phyloP scores from a whole-genome alignment of 2,329 filamentous ascomycete genomes.

The Exophiala dermatitidis region DNA sequence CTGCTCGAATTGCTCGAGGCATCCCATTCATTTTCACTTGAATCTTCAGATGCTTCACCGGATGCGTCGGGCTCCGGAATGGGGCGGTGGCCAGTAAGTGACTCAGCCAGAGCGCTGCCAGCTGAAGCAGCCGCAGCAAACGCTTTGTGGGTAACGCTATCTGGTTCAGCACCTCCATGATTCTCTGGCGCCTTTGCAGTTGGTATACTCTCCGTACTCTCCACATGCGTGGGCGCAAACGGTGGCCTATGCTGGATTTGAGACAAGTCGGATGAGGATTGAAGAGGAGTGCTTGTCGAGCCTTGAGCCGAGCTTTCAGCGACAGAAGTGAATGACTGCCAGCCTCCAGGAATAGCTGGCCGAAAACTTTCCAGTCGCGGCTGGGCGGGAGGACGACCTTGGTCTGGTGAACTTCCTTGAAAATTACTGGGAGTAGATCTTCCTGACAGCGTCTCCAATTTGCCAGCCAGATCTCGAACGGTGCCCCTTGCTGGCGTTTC shows the following conservation, averaged over 20 bases:
- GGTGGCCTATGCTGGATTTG: not conserved
- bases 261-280: not conserved
- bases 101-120: constrained; percentile 43
- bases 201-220: constrained; percentile 24
- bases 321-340: constrained; percentile 43
- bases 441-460: constrained; percentile 37
- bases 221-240: constrained; percentile 3
- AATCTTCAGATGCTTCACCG: constrained; percentile 15
- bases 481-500: constrained; percentile 45
- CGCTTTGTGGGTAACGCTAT: constrained; percentile 23
- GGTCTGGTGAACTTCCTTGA: constrained; percentile 1
- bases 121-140: constrained; percentile 41
- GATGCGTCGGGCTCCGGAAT: constrained; percentile 28
- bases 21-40: constrained; percentile 31
- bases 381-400: constrained; percentile 15
- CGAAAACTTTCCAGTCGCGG: constrained; percentile 40
- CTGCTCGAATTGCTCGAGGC: constrained; percentile 34
- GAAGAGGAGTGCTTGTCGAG: constrained; percentile 1
- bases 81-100: constrained; percentile 34
- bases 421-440: constrained; percentile 21
- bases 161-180: not conserved
- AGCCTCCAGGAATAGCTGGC: constrained; percentile 47
- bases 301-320: constrained; percentile 8
- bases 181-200: constrained; percentile 19
- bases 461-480: constrained; percentile 47